Evolutionary conservation across 225 moss, liverwort and hornwort genomes (phyloP), one percentile per base, ranked within the genome.

Genomic region (Sphagnum contortum): DNA sequence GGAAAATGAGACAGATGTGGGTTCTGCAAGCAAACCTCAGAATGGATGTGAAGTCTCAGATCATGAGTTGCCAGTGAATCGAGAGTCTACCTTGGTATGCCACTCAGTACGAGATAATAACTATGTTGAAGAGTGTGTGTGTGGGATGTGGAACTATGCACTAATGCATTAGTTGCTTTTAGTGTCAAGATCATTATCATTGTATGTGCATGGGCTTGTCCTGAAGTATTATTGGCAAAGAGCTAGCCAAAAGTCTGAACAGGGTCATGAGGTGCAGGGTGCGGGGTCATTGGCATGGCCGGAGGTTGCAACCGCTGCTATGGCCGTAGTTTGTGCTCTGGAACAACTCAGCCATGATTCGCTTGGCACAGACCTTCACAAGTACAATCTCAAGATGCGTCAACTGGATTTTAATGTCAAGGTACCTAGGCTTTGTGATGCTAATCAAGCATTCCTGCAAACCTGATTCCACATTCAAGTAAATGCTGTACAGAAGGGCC

Each of bases 381-480:
- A 93, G 63, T 98, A 98, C 62, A 98, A 98, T 65, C 74, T 98
- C 53, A 98, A 98, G 74, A 92, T 98, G 96, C 88, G 96, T 54
- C 85, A 85, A 67, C 72, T 98, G 57, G 96, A 91, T 70, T 98
- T 93, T 51, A 98, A 98, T 75, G 77, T 94, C 47, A 94, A 94
- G 87, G 94, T 94, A 65, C 29, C 29, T 29, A 29, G 64, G 55
- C 55, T 9, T 9, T 56, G 55, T 56, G 1, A 56, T 56, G 9
- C n/a, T 56, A 9, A 56, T 48, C 29, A 47, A 63, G 11, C 48
- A 8, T 63, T 6, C 62, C 12, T 12, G 14, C 8, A 7, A 13
- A 7, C 6, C n/a, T 48, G 14, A 60, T 5, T 10, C 14, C 57
- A 57, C 12, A 29, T 29, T 29, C 29, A 29, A 29, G 29, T 29